Percentiles rank a stretch among this genome's conserved stretches.
Conservation (phyloP, 2,329 filamentous ascomycete genomes). For the Aspergillus proliferans region DNA sequence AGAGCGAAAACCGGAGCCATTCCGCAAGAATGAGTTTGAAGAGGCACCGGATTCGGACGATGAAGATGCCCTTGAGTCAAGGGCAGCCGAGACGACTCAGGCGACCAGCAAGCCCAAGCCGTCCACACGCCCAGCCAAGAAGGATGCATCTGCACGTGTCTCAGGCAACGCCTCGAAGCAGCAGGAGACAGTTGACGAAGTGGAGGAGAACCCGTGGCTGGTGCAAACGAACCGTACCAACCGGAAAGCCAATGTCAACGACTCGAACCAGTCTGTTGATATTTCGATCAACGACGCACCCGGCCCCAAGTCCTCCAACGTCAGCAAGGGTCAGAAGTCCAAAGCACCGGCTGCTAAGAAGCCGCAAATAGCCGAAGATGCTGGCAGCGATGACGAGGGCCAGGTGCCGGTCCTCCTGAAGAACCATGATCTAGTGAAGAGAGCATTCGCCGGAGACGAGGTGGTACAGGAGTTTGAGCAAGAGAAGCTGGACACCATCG, state of each 20-base stretch:
- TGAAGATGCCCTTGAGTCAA: slow-evolving; percentile 39
- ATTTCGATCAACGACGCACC: slow-evolving; percentile 22
- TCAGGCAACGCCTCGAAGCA: slow-evolving; percentile 11
- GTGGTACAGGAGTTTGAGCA: slow-evolving; percentile 71
- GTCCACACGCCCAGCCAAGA: slow-evolving; percentile 12
- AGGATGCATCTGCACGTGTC: slow-evolving; percentile 7
- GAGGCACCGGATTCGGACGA: slow-evolving; percentile 50
- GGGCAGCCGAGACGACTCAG: slow-evolving; percentile 17
- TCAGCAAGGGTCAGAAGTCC: slow-evolving; percentile 16
- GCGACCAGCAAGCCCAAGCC: slow-evolving; percentile 19
- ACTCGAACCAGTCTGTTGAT: slow-evolving; percentile 27
- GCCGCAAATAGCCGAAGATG: slow-evolving; percentile 38
- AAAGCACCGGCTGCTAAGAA: slow-evolving; percentile 16
- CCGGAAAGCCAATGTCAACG: slow-evolving; percentile 20
- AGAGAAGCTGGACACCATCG: slow-evolving; percentile 67
- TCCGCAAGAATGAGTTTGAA: slow-evolving; percentile 54
- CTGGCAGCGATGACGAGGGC: slow-evolving; percentile 35
- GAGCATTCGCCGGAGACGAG: slow-evolving; percentile 83
- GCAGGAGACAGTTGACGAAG: slow-evolving; percentile 19
- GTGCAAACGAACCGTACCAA: slow-evolving; percentile 30
- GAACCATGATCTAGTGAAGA: slow-evolving; percentile 64
- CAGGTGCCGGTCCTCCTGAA: slow-evolving; percentile 38
- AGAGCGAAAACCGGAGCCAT: slow-evolving; percentile 19
- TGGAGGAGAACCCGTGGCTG: slow-evolving; percentile 35
- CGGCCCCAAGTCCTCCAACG: slow-evolving; percentile 6